Evolutionary conservation across 2,329 filamentous ascomycete species (phyloP), one percentile per base, ranked within the genome.

Genomic region (Trichoderma endophyticum): DNA sequence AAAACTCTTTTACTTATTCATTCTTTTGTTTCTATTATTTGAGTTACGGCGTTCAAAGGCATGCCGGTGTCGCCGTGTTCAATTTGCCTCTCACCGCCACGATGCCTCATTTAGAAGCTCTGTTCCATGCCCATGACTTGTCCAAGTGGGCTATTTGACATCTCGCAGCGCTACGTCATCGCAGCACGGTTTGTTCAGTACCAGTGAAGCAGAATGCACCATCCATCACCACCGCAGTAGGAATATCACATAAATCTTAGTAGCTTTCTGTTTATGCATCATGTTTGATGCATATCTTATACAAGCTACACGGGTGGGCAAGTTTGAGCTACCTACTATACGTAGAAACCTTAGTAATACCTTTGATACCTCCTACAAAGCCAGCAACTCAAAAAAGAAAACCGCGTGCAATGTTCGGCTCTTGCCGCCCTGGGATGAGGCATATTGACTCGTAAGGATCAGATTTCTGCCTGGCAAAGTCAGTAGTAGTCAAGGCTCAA

Each of bases 21-120:
- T 30, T 66, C 12, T n/a, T 21, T 43, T 32, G n/a, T 24, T 21
- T 4, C n/a, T 48, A 2, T 18, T 15, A 32, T 28, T 18, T n/a
- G 12, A 8, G 30, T 2, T 7, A 8, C 11, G 28, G 4, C 4
- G 36, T 15, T 11, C 34, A 43, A 30, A 30, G 6, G 30, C 18
- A 68, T 9, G 6, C 32, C 65, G 56, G 54, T 30, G 12, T 60
- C 18, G 24, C 63, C 63, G 65, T 43, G 2, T 30, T 30, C 4
- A 60, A 60, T 43, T 68, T 60, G 56, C 54, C 48, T 48, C 65
- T 68, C 65, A 68, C 65, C 65, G 65, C 65, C 65, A 60, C 32
- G 18, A 28, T 54, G 12, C 28, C 54, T 57, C 21, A n/a, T 43
- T 28, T 24, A 59, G 56, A 21, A 24, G 26, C 26, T 64, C 30